Evolutionary conservation across 139 green algal genomes (phyloP), one percentile per base, ranked within the genome.

Genomic region (Marvania coccoides): DNA sequence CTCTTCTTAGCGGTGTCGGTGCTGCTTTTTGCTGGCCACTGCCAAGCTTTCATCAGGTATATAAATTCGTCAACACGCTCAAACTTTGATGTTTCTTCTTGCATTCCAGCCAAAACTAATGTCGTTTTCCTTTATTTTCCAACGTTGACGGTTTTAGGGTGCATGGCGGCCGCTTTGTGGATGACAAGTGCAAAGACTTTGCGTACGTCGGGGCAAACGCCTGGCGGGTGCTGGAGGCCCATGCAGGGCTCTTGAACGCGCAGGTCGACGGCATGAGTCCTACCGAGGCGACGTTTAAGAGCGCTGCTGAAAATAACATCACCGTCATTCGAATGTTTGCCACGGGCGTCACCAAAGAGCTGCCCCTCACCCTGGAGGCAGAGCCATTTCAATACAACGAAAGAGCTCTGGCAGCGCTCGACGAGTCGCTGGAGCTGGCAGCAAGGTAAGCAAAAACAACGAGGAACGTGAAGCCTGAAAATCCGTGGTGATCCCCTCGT

Each of bases 301-400:
- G 14, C 19, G 56, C 51, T 33, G 60, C 57, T 23, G 58, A 31
- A 10, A 62, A 53, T 34, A 77, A 77, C 65, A 48, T 79, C 47
- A 67, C 47, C 14, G 67, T 72, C 10, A 51, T 79, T 0, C 65
- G 72, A 24, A 40, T 65, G 24, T 79, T 79, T 77, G 72, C 67
- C 31, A 72, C 34, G 4, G 72, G 72, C 31, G 37, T 54, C 1
- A 45, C 33, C 2, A 31, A 40, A 1, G 60, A 77, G 56, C 58
- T 79, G n/a, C 33, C 48, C 8, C 58, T 79, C 12, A 58, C 71
- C 24, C 13, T 24, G 3, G 13, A 55, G 46, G 15, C 47, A 45
- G 68, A 47, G 58, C 34, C 12, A 47, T 5, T 19, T 12, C 9
- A 3, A 6, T 76, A 76, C 61, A 76, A 76, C 29, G 26, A 71